phyloP scores from a whole-genome alignment of 331 rosid species.

The Acacia pycnantha region DNA sequence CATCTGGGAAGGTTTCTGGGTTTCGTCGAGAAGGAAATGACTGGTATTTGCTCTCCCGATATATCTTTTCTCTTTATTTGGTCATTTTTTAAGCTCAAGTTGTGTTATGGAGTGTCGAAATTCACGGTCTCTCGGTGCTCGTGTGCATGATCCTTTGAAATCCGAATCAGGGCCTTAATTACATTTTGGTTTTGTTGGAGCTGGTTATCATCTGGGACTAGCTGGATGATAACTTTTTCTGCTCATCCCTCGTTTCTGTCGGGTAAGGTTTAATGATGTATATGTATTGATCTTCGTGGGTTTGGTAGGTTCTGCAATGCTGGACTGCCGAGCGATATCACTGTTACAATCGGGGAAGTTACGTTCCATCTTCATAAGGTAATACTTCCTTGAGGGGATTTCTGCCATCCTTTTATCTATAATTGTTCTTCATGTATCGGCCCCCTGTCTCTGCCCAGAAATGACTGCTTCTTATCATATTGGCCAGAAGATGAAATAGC shows the following conservation, averaged over 20 bases:
- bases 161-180: not conserved
- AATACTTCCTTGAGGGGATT: not conserved
- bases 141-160: not conserved
- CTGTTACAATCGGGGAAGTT: slow-evolving; percentile 44
- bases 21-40: slow-evolving; percentile 71
- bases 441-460: not conserved
- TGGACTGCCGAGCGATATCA: slow-evolving; percentile 62
- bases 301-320: slow-evolving; percentile 55
- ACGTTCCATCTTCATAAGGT: slow-evolving; percentile 75
- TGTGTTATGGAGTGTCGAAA: not conserved
- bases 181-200: not conserved
- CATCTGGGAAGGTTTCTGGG: slow-evolving; percentile 70
- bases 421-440: not conserved
- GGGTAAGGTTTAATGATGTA: not conserved
- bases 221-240: slow-evolving; percentile 16
- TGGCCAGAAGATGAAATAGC: not conserved
- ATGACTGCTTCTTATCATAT: slow-evolving; percentile 1
- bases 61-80: slow-evolving; percentile 1
- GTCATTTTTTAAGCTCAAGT: not conserved
- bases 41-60: slow-evolving; percentile 56
- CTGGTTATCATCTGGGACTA: slow-evolving; percentile 6
- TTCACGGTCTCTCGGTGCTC: slow-evolving; percentile 2
- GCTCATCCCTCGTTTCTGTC: not conserved
- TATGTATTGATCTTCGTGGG: not conserved
- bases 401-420: not conserved